A percentile compares a stretch with the other conserved stretches of the same genome.
phyloP scores from a whole-genome alignment of 2,329 filamentous ascomycete genomes.

The Fusarium protoensiforme region DNA sequence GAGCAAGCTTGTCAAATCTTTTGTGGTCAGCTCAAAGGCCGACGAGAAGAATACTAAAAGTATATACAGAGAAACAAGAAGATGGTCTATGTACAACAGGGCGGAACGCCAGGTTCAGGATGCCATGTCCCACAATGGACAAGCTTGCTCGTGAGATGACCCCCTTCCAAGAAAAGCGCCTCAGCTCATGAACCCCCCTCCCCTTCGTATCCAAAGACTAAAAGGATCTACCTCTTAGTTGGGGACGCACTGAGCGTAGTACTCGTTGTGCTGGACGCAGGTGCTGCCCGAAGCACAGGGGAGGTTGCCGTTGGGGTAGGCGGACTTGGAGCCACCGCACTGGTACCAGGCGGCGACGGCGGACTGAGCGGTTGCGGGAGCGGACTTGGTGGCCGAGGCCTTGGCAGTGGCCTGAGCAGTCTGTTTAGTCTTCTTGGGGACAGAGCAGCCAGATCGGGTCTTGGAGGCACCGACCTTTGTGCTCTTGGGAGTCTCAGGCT shows the following conservation, averaged over 20 bases:
- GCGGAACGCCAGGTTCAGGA: conserved; percentile 25
- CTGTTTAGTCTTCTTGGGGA: conserved; percentile 20
- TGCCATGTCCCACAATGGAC: conserved; percentile 20
- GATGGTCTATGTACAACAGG: conserved; percentile 27
- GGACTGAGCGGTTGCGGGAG: conserved; percentile 10
- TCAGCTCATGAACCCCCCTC: background rate
- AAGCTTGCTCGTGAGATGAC: conserved; percentile 12
- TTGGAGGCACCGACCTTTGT: conserved; percentile 27
- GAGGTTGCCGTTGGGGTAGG: conserved; percentile 36
- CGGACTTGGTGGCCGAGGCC: background rate
- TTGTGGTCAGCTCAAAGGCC: conserved; percentile 12
- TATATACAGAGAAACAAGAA: conserved; percentile 38
- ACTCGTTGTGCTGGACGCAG: conserved; percentile 40
- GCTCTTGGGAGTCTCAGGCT: conserved; percentile 10
- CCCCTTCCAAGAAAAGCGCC: background rate
- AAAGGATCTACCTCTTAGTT: conserved; percentile 31
- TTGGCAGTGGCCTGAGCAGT: conserved; percentile 9
- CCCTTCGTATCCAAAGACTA: background rate
- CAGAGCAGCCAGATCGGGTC: conserved; percentile 21
- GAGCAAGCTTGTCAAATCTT: conserved; percentile 24
- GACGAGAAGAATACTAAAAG: conserved; percentile 16
- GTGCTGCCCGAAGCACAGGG: conserved; percentile 35
- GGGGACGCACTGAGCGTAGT: conserved; percentile 40
- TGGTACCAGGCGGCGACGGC: conserved; percentile 30
- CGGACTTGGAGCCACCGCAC: conserved; percentile 36